Conservation (phyloP, 1,139 yeast genomes). For the Hanseniaspora uvarum region DNA sequence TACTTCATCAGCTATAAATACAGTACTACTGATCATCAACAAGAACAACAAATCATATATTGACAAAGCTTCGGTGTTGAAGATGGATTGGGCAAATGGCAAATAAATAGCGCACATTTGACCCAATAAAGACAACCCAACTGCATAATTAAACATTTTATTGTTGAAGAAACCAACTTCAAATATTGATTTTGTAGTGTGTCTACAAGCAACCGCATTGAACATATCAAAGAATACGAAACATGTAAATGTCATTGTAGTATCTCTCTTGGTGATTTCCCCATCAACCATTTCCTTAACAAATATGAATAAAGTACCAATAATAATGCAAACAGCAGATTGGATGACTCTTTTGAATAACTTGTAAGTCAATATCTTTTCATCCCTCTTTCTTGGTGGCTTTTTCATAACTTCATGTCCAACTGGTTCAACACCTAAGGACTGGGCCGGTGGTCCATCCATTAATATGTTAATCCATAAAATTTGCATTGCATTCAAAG, state of each 20-base stretch:
- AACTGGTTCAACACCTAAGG: slow-evolving; percentile 93
- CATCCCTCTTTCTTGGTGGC: slow-evolving; percentile 83
- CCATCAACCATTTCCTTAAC: slow-evolving; percentile 72
- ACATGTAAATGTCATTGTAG: slow-evolving; percentile 98
- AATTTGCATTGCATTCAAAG: slow-evolving; percentile 97
- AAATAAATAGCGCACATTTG: slow-evolving; percentile 86
- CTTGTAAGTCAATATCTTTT: slow-evolving; percentile 60
- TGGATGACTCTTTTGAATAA: slow-evolving; percentile 64
- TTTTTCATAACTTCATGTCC: slow-evolving; percentile 89
- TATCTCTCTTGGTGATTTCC: slow-evolving; percentile 78
- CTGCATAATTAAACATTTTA: slow-evolving; percentile 87
- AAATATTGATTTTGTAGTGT: slow-evolving; percentile 68
- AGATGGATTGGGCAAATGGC: slow-evolving; percentile 80
- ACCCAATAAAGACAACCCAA: slow-evolving; percentile 80
- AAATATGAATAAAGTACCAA: slow-evolving; percentile 80
- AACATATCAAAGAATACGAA: slow-evolving; percentile 93
- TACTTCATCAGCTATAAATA: slow-evolving; percentile 73
- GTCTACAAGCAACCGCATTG: slow-evolving; percentile 87
- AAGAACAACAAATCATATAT: slow-evolving; percentile 58
- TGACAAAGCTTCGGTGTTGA: slow-evolving; percentile 84
- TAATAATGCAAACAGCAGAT: slow-evolving; percentile 59
- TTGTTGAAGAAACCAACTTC: slow-evolving; percentile 65
- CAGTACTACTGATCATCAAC: slow-evolving; percentile 58
- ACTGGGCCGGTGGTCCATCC: slow-evolving; percentile 99
- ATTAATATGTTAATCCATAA: slow-evolving; percentile 92